Evolutionary conservation across 352 stramenopile genomes (phyloP), one percentile per base, ranked within the genome.

Genomic region (Globisporangium cystogenes): DNA sequence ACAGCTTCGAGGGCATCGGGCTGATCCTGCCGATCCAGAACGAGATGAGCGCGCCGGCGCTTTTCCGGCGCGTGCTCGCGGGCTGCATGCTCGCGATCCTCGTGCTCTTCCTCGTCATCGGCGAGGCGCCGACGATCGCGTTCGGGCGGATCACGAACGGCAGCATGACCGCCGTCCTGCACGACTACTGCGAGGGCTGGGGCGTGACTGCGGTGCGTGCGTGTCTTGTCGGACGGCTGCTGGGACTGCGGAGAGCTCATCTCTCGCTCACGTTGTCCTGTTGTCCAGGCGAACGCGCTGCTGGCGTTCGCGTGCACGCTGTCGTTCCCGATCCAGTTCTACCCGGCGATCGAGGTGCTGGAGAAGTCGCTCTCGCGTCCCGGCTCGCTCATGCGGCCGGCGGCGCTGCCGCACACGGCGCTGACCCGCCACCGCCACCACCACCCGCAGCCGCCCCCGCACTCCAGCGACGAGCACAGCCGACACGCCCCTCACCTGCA

Each of bases 251-350:
- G n/a, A n/a, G n/a, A n/a, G n/a, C n/a, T n/a, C n/a, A n/a, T n/a
- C n/a, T n/a, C n/a, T n/a, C n/a, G n/a, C n/a, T n/a, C n/a, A n/a
- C n/a, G n/a, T n/a, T n/a, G n/a, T n/a, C n/a, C n/a, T n/a, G n/a
- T n/a, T n/a, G n/a, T 10, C 11, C 60, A 86, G 75, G 75, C 78
- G 10, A 91, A 91, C 48, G 53, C 84, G 4, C 57, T 87, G 39
- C 68, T 91, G 5, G 78, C 81, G 6, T 86, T 89, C 48, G 77
- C 81, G 23, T 91, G 81, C 33, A 61, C 85, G 11, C 67, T 91
- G 8, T 88, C 81, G 18, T 91, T 91, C 55, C 81, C 81, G 12
- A 91, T 89, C 54, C 81, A 91, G 51, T 87, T 91, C 31, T 91
- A 90, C 51, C 81, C 81, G 10, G 81, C 81, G 2, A 81, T 91